A percentile compares a stretch with the other conserved stretches of the same genome.
These are phyloP conservation scores for Penicillium taxi DNA, from an alignment of 495 filamentous ascomycete species.

Conservation along the genomic window DNA sequence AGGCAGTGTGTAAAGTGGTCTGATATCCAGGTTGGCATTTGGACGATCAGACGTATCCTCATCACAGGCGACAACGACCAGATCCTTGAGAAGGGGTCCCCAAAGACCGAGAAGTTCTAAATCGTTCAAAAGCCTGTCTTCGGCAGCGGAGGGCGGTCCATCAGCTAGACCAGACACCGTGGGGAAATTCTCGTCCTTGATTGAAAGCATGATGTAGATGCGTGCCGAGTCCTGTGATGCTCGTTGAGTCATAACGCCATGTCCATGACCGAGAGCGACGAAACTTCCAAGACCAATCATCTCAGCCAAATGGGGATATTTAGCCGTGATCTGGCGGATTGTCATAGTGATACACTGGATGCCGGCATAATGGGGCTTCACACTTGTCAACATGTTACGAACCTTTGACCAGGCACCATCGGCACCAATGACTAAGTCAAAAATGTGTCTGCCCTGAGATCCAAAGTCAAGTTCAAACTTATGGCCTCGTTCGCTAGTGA, in stretches of 20 bases:
- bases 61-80: conserved; percentile 32
- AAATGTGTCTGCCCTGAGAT: conserved; percentile 14
- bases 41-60: conserved; percentile 21
- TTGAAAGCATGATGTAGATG: conserved; percentile 31
- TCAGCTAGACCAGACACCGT: conserved; percentile 19
- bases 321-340: conserved; percentile 13
- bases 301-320: conserved; percentile 21
- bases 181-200: conserved; percentile 22
- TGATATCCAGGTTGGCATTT: conserved; percentile 13
- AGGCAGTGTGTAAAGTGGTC: conserved; percentile 44
- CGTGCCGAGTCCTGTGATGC: conserved; percentile 32
- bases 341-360: conserved; percentile 20
- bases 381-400: conserved; percentile 38
- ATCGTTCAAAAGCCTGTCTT: conserved; percentile 23
- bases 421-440: conserved; percentile 53
- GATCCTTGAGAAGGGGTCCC: conserved; percentile 26
- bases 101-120: conserved; percentile 27
- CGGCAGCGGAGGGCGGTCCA: conserved; percentile 16
- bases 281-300: conserved; percentile 20
- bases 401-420: conserved; percentile 56
- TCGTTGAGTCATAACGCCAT: conserved; percentile 28
- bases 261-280: conserved; percentile 18
- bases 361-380: conserved; percentile 44
- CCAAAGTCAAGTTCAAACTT: conserved; percentile 28
- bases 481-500: neutral